phyloP scores from a whole-genome alignment of 2,329 filamentous ascomycete species.

The Knufia fluminis region DNA sequence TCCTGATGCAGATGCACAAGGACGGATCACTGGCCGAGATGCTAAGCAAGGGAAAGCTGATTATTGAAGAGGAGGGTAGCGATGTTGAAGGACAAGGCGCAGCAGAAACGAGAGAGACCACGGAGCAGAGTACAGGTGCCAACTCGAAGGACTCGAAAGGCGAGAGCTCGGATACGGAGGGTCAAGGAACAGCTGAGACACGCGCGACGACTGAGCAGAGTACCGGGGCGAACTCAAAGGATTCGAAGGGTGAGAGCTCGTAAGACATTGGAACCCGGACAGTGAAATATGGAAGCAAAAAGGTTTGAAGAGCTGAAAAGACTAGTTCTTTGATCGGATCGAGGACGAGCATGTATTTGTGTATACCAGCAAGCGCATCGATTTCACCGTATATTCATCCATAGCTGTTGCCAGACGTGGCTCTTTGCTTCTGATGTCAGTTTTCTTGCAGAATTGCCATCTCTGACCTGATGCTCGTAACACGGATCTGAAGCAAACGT shows the following conservation, averaged over 20 bases:
- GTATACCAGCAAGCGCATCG: neutral
- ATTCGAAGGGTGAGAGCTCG: conserved; percentile 20
- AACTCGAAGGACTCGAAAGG: conserved; percentile 19
- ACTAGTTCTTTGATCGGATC: neutral
- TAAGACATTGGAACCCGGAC: no score
- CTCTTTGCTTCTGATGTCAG: no score
- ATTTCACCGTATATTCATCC: neutral
- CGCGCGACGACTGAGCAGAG: conserved; percentile 17
- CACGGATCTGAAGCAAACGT: no score
- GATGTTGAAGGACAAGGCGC: conserved; percentile 18
- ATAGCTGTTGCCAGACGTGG: no score
- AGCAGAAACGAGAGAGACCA: conserved; percentile 11
- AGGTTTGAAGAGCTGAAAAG: conserved; percentile 1
- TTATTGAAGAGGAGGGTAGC: conserved; percentile 51
- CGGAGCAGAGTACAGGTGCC: conserved; percentile 17
- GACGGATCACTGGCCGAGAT: conserved; percentile 87
- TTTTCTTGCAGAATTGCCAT: no score
- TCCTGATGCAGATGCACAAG: conserved; percentile 93
- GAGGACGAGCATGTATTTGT: neutral
- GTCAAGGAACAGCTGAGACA: conserved; percentile 13
- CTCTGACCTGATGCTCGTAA: no score
- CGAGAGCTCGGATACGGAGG: conserved; percentile 16
- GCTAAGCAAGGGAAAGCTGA: conserved; percentile 82
- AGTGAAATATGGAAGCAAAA: no score
- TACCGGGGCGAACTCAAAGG: conserved; percentile 16